Conservation (phyloP, 2,329 filamentous ascomycete species). For the Parafenestella ontariensis region DNA sequence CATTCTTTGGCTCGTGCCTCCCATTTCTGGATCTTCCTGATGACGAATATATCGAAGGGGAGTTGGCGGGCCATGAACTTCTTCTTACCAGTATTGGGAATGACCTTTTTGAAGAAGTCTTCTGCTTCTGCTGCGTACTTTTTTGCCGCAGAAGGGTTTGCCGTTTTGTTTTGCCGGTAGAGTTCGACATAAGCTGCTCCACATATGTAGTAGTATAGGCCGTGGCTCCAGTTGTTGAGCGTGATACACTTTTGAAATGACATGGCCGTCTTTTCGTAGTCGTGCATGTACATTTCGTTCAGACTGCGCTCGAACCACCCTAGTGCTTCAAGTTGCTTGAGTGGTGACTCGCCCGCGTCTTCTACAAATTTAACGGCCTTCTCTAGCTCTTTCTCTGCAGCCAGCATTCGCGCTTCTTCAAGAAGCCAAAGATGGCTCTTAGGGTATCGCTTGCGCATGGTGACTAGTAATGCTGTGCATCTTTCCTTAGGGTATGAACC, state of each 20-base stretch:
- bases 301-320: constrained; percentile 85
- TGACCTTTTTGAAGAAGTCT: constrained; percentile 74
- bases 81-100: constrained; percentile 80
- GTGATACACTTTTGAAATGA: constrained; percentile 67
- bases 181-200: constrained; percentile 80
- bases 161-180: constrained; percentile 68
- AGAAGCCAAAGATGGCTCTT: constrained; percentile 85
- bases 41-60: constrained; percentile 86
- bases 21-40: constrained; percentile 88
- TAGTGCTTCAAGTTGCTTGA: constrained; percentile 88
- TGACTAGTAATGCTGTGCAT: constrained; percentile 70
- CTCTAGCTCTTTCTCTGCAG: constrained; percentile 70
- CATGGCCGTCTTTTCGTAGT: constrained; percentile 75
- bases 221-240: constrained; percentile 85
- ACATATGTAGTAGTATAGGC: constrained; percentile 88
- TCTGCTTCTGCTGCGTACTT: constrained; percentile 61
- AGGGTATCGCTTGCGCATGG: constrained; percentile 81
- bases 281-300: constrained; percentile 78
- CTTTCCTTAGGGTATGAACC: constrained; percentile 72
- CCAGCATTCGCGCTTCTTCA: constrained; percentile 81
- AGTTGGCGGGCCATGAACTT: constrained; percentile 87
- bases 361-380: constrained; percentile 72
- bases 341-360: constrained; percentile 67
- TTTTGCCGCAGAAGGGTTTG: constrained; percentile 53
- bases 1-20: constrained; percentile 74